Base-by-base conservation (phyloP, 345 rosid genomes). In the Camelina hispida region DNA sequence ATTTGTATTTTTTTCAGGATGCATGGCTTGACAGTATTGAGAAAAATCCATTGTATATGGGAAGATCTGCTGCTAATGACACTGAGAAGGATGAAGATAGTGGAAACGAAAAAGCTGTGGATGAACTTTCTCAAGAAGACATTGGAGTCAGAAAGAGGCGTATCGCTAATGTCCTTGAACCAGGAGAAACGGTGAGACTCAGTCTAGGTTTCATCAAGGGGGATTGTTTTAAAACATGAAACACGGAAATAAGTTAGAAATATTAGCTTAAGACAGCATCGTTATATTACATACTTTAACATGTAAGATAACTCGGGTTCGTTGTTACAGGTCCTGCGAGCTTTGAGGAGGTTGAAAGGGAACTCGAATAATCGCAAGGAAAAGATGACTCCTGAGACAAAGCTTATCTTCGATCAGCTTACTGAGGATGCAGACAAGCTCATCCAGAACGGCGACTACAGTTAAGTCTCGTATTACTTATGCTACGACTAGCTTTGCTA, bases 21-120 rank as follows among this genome's bases (percentile, higher is more conserved):
- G 93, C 99, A 22, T 96, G 99, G 99, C 91, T 96, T 76, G 99
- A 96, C 77, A 88, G 87, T 73, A 74, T 91, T 81, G 96, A 85
- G 43, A 81, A 50, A 32, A 83, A 85, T 78, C 80, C 87, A 43
- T 80, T 82, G 74, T 77, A 81, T 82, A 79, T 83, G 69, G 88
- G 86, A 47, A 78, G 73, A 47, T 79, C 74, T 25, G 68, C 78
- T 28, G 67, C 57, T 11, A 77, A 66, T 37, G 77, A 68, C 69
- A 78, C 79, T 60, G 80, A 75, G 52, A 66, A 55, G 56, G 75
- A 74, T 52, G 78, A 74, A 51, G 84, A 84, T 42, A 73, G 69
- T 67, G 80, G 63, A 55, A 60, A 73, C 44, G 86, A 84, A 34
- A 78, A 78, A 68, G 82, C 73, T 40, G 71, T 12, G 30, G 63